Percentiles rank a stretch among this genome's conserved stretches.
phyloP scores from a whole-genome alignment of 2,329 filamentous ascomycete genomes.

The Rhynchosporium agropyri region DNA sequence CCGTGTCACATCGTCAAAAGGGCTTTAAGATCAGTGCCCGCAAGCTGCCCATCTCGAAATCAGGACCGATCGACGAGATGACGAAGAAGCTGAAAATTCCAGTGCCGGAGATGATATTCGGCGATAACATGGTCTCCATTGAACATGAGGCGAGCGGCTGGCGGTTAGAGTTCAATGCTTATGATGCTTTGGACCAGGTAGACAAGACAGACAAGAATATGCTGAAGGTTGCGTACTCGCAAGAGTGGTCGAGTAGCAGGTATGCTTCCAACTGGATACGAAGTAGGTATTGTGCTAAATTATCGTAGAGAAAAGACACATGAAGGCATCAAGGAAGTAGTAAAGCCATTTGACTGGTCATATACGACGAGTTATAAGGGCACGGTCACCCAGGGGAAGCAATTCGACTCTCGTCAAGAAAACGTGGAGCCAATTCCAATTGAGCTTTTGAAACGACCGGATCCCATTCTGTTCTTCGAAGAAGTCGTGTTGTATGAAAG shows the following conservation, averaged over 20 bases:
- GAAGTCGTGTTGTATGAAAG: conserved; percentile 96
- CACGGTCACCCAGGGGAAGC: conserved; percentile 52
- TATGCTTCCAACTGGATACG: conserved; percentile 17
- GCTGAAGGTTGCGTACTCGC: conserved; percentile 91
- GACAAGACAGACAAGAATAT: conserved; percentile 92
- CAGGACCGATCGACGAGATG: conserved; percentile 86
- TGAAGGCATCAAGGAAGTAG: conserved; percentile 86
- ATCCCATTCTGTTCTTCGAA: conserved; percentile 96
- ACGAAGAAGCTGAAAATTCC: conserved; percentile 78
- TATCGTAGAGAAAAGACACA: conserved; percentile 70
- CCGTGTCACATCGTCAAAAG: conserved; percentile 59
- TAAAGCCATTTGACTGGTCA: conserved; percentile 98
- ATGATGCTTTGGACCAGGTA: conserved; percentile 84
- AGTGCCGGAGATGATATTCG: conserved; percentile 98
- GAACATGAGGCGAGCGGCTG: conserved; percentile 75
- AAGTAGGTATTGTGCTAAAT: conserved; percentile 1
- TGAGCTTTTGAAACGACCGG: conserved; percentile 81
- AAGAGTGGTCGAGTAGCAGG: conserved; percentile 69
- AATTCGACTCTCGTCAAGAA: conserved; percentile 32
- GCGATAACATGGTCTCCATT: conserved; percentile 83
- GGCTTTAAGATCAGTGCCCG: conserved; percentile 77
- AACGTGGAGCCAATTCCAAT: conserved; percentile 66
- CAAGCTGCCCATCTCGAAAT: conserved; percentile 93
- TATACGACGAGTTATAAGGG: conserved; percentile 90
- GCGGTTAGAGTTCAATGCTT: conserved; percentile 79